These are phyloP conservation scores for Monotropa hypopitys DNA, from an alignment of 179 eudicot genomes.

Conservation along the genomic window DNA sequence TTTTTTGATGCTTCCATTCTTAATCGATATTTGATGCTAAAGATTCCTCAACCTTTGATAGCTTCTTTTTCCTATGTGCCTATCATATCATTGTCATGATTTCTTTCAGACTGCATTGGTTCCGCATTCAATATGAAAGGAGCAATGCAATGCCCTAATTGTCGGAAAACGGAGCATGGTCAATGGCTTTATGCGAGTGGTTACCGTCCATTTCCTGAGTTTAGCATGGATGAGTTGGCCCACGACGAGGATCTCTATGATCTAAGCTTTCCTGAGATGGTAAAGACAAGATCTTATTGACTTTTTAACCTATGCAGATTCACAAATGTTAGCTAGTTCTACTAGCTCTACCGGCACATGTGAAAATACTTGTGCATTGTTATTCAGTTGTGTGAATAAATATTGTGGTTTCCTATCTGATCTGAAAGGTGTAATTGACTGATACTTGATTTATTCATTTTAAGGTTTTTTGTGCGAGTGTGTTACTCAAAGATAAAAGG, in stretches of 20 bases:
- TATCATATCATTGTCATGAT: not conserved
- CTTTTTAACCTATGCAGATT: not conserved
- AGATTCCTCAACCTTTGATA: not conserved
- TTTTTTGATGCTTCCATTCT: not conserved
- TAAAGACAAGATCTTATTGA: slow-evolving; percentile 9
- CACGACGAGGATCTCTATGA: slow-evolving; percentile 94
- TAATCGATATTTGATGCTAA: not conserved
- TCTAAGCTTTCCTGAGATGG: slow-evolving; percentile 73
- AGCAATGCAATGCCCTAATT: slow-evolving; percentile 96
- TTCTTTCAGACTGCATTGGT: slow-evolving; percentile 87
- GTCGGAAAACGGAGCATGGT: slow-evolving; percentile 95
- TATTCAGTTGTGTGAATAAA: not conserved
- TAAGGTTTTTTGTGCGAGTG: not conserved
- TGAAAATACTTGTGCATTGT: not conserved
- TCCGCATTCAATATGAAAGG: slow-evolving; percentile 93
- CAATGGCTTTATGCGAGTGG: slow-evolving; percentile 86
- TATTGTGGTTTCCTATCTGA: not conserved
- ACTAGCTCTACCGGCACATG: not conserved
- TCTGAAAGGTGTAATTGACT: not conserved
- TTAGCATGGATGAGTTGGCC: slow-evolving; percentile 67
- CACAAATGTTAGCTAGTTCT: not conserved
- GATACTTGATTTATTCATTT: not conserved
- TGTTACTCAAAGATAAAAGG: not conserved
- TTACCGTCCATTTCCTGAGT: slow-evolving; percentile 50
- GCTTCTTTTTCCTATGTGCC: slow-evolving; percentile 1